Conservation (phyloP, 2,329 filamentous ascomycete species). For the Aspergillus puulaauensis region DNA sequence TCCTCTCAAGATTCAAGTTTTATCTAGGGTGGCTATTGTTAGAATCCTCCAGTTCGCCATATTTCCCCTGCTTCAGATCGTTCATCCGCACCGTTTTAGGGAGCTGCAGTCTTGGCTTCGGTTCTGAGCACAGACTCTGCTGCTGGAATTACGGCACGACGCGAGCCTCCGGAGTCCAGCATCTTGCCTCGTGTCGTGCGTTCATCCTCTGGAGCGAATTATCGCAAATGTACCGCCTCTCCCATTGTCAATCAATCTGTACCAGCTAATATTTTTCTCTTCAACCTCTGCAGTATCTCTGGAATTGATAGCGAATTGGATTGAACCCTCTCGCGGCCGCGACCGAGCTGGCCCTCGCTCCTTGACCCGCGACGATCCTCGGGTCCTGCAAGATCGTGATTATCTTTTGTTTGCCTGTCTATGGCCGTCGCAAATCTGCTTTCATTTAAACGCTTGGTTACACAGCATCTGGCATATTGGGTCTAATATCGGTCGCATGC, state of each 20-base stretch:
- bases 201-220: neutral
- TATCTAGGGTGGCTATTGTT: neutral
- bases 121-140: neutral
- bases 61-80: neutral
- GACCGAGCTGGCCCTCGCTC: neutral
- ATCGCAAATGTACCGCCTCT: slow-evolving; percentile 1
- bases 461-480: neutral
- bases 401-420: neutral
- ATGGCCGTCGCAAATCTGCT: neutral
- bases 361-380: neutral
- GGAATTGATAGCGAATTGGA: neutral
- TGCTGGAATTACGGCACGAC: slow-evolving; percentile 1
- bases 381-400: neutral
- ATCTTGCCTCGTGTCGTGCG: neutral
- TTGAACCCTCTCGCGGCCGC: neutral
- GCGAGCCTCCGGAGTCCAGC: neutral
- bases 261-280: neutral
- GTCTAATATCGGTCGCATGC: slow-evolving; percentile 3
- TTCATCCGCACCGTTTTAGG: slow-evolving; percentile 11
- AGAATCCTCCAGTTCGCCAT: too few species aligned
- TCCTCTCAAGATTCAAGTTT: neutral
- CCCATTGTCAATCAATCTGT: neutral
- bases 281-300: neutral
- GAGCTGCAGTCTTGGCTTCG: slow-evolving; percentile 3
- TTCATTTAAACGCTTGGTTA: neutral